phyloP scores from a whole-genome alignment of 225 moss, liverwort and hornwort genomes.

The Lunularia cruciata region DNA sequence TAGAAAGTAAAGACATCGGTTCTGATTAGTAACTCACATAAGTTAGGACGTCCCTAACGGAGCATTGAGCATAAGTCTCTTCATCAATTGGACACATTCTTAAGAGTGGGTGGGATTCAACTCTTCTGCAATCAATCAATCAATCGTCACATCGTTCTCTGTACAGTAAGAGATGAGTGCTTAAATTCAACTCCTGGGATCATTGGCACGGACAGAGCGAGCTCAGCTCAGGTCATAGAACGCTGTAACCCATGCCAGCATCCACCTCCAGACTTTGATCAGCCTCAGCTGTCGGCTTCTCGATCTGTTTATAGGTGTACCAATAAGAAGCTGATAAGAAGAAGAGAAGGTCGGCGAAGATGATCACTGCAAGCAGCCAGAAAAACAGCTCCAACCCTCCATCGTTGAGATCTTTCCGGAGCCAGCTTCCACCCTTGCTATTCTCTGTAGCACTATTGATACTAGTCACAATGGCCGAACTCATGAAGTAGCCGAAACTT shows the following conservation, averaged over 20 bases:
- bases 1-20: too few relatives aligned
- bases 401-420: not conserved
- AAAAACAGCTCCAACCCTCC: conserved; percentile 16
- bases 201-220: not conserved
- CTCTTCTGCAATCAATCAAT: not conserved
- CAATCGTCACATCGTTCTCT: not conserved
- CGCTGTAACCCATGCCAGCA: not conserved
- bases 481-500: conserved; percentile 58
- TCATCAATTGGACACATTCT: conserved; percentile 5
- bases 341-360: not conserved
- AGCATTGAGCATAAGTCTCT: not conserved
- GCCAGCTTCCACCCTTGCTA: not conserved
- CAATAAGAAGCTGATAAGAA: not conserved
- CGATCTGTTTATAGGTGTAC: conserved; percentile 7
- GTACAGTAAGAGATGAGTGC: too few relatives aligned
- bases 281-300: not conserved
- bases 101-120: not conserved
- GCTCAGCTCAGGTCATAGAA: not conserved
- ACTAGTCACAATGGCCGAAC: conserved; percentile 50
- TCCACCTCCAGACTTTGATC: conserved; percentile 4
- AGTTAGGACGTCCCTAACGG: too few relatives aligned
- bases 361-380: conserved; percentile 4
- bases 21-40: too few relatives aligned
- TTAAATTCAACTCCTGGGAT: too few relatives aligned
- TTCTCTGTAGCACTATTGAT: conserved; percentile 43